Conservation (phyloP, 2,329 filamentous ascomycete species). For the Epichloe elymi region DNA sequence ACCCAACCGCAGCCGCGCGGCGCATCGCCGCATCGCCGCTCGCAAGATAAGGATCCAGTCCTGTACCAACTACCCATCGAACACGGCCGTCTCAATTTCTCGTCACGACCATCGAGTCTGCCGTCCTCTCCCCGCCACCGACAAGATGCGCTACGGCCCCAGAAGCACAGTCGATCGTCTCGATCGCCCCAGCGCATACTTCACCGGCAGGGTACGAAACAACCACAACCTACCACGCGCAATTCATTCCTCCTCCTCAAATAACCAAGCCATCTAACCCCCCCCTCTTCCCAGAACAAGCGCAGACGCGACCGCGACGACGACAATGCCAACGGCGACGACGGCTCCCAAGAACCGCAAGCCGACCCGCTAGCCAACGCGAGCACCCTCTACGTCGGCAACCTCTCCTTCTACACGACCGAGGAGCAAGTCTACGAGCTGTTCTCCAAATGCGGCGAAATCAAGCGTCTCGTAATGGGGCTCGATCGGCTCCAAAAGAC, state of each 20-base stretch:
- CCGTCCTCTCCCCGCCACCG: neutral
- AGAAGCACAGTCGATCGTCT: slow-evolving; percentile 77
- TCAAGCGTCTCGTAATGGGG: slow-evolving; percentile 96
- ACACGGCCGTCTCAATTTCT: too few species aligned
- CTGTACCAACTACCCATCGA: too few species aligned
- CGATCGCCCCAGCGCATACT: slow-evolving; percentile 92
- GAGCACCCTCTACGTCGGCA: slow-evolving; percentile 94
- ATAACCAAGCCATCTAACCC: neutral
- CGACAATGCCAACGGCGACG: slow-evolving; percentile 26
- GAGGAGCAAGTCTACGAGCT: slow-evolving; percentile 98
- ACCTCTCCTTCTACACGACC: slow-evolving; percentile 96
- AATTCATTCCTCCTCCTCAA: neutral
- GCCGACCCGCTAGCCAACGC: slow-evolving; percentile 69
- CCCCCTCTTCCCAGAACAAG: slow-evolving; percentile 45
- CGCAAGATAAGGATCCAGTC: too few species aligned
- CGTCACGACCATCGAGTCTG: neutral
- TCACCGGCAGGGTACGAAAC: slow-evolving; percentile 57
- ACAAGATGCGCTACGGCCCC: slow-evolving; percentile 30
- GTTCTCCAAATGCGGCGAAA: slow-evolving; percentile 91
- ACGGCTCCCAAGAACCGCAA: slow-evolving; percentile 32
- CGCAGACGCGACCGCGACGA: slow-evolving; percentile 52
- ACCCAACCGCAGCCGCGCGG: too few species aligned
- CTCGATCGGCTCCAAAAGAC: slow-evolving; percentile 96
- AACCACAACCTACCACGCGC: neutral
- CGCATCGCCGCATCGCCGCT: too few species aligned